phyloP scores from a whole-genome alignment of 2,329 filamentous ascomycete species.

The Cadophora sp. region DNA sequence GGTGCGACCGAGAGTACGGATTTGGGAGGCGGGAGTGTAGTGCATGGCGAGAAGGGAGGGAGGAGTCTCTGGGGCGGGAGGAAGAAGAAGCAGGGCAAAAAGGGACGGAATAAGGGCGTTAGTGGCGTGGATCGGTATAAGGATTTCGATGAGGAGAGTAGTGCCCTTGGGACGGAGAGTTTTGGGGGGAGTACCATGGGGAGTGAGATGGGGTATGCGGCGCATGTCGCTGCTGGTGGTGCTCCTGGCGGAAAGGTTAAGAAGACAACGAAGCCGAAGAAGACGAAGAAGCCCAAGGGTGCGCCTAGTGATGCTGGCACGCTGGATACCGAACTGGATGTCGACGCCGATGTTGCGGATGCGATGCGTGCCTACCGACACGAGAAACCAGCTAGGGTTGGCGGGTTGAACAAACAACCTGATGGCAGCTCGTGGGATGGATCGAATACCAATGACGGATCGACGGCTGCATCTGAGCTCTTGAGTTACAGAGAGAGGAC shows the following conservation, averaged over 20 bases:
- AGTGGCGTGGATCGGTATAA: slow-evolving; percentile 41
- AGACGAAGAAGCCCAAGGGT: not conserved
- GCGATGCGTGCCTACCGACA: slow-evolving; percentile 85
- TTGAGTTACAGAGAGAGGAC: slow-evolving; percentile 63
- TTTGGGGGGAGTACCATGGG: slow-evolving; percentile 31
- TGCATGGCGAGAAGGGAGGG: slow-evolving; percentile 66
- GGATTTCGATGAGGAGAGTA: slow-evolving; percentile 42
- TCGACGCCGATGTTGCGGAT: slow-evolving; percentile 66
- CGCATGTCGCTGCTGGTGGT: not conserved
- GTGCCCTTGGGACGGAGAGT: slow-evolving; percentile 24
- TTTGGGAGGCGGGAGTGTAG: slow-evolving; percentile 84
- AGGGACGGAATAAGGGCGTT: slow-evolving; percentile 24
- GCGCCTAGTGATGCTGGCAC: slow-evolving; percentile 30
- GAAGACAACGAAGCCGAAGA: slow-evolving; percentile 38
- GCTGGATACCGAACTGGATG: slow-evolving; percentile 41
- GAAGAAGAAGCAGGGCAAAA: slow-evolving; percentile 46
- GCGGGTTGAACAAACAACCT: slow-evolving; percentile 82
- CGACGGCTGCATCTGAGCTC: slow-evolving; percentile 57
- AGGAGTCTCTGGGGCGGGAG: slow-evolving; percentile 46
- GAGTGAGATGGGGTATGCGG: slow-evolving; percentile 37
- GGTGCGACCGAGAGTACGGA: slow-evolving; percentile 83
- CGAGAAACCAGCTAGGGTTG: slow-evolving; percentile 85
- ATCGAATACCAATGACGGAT: slow-evolving; percentile 57
- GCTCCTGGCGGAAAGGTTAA: slow-evolving; percentile 21
- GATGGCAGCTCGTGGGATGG: slow-evolving; percentile 85